Evolutionary conservation across 192 early-diverging fungal genomes (phyloP).

Genomic region (Coemansia sp.): DNA sequence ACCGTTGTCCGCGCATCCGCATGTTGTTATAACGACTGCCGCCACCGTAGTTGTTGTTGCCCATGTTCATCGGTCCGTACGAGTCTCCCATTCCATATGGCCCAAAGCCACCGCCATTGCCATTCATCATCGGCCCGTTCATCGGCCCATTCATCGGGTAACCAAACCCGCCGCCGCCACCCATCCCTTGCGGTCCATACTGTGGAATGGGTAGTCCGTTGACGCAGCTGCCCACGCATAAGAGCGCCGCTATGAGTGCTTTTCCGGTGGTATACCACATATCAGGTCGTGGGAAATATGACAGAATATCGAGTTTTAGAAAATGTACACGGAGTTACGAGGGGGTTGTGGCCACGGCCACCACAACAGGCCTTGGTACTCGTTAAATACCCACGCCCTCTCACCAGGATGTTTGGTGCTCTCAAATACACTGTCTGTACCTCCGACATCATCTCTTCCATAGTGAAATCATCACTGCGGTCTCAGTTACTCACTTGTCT

Average conservation of each 20-base stretch:
- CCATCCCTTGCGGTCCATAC: slow-evolving; percentile 40
- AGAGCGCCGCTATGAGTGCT: slow-evolving; percentile 7
- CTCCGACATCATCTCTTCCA: neutral
- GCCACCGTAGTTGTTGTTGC: slow-evolving; percentile 9
- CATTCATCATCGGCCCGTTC: slow-evolving; percentile 22
- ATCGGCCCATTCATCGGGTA: slow-evolving; percentile 18
- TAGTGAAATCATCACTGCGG: neutral
- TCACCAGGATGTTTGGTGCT: neutral
- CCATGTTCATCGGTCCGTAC: slow-evolving; percentile 37
- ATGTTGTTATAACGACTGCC: slow-evolving; percentile 16
- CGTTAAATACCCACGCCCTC: slow-evolving; percentile 6
- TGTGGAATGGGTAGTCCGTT: slow-evolving; percentile 25
- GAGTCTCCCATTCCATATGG: slow-evolving; percentile 25
- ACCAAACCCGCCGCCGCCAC: slow-evolving; percentile 28
- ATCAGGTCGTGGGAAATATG: neutral
- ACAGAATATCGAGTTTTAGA: neutral
- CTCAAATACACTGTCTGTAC: neutral
- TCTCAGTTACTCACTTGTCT: slow-evolving; percentile 5
- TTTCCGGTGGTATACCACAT: slow-evolving; percentile 15
- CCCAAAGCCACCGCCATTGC: slow-evolving; percentile 8
- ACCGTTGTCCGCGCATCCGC: slow-evolving; percentile 41
- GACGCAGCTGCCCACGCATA: slow-evolving; percentile 2
- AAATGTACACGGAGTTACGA: slow-evolving; percentile 1
- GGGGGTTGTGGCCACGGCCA: slow-evolving; percentile 1
- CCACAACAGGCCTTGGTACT: neutral